These are phyloP conservation scores for Agrostemma githago DNA, from an alignment of 148 eudicot genomes.

Conservation along the genomic window DNA sequence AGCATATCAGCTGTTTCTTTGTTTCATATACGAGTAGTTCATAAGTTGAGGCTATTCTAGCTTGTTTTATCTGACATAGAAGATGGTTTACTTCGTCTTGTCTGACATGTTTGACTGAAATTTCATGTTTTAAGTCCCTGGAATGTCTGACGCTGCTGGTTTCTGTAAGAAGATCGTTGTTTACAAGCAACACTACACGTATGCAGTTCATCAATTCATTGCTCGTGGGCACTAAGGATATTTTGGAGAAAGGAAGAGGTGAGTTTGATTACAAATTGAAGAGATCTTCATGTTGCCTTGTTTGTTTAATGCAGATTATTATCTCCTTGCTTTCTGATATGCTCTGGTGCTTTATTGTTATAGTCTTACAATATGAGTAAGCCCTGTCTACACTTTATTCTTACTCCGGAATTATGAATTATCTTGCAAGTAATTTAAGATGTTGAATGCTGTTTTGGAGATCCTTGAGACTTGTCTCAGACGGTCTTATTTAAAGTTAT, in stretches of 20 bases:
- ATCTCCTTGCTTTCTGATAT: not conserved
- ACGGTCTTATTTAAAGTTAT: not conserved
- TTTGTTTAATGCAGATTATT: not conserved
- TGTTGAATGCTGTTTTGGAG: not conserved
- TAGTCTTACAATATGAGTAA: not conserved
- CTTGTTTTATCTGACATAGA: not conserved
- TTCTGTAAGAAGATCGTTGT: constrained; percentile 69
- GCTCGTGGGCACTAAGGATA: constrained; percentile 76
- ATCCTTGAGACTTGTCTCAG: not conserved
- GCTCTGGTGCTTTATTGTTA: not conserved
- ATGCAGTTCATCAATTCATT: constrained; percentile 59
- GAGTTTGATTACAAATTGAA: constrained; percentile 13
- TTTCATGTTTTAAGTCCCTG: constrained; percentile 51
- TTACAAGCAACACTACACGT: constrained; percentile 58
- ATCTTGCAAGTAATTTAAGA: not conserved
- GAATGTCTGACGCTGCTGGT: constrained; percentile 85
- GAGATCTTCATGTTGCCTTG: constrained; percentile 1
- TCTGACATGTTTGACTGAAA: constrained; percentile 8
- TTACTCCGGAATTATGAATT: not conserved
- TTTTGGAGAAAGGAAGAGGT: constrained; percentile 88
- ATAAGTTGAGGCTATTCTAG: not conserved
- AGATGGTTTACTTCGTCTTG: not conserved
- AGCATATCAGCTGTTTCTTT: not conserved
- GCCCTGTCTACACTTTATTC: not conserved
- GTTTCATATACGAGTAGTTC: not conserved